Evolutionary conservation across 2,329 filamentous ascomycete genomes (phyloP).

Genomic region (Phaeosphaeria sp.): DNA sequence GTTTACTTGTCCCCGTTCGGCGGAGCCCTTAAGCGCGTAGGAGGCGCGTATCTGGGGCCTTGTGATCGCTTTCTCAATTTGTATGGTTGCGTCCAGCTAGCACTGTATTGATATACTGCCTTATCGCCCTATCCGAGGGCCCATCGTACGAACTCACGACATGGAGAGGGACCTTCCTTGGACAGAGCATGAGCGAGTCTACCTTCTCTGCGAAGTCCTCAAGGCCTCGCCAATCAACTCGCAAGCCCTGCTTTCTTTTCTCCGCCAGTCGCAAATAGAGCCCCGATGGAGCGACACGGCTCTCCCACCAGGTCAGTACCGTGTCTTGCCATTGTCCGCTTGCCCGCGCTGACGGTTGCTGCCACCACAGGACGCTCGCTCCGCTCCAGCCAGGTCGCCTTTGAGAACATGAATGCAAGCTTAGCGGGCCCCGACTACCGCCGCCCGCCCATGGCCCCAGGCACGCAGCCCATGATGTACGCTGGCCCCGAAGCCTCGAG

Average conservation of each 20-base stretch:
- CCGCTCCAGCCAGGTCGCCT: constrained; percentile 46
- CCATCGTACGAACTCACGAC: constrained; percentile 23
- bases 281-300: constrained; percentile 59
- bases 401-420: constrained; percentile 35
- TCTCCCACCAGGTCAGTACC: constrained; percentile 56
- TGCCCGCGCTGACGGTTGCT: constrained; percentile 15
- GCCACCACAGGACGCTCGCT: constrained; percentile 42
- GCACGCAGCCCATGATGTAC: constrained; percentile 34
- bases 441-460: constrained; percentile 34
- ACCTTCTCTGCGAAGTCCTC: constrained; percentile 60
- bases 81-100: constrained; percentile 42
- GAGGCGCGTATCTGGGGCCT: constrained; percentile 33
- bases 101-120: constrained; percentile 37
- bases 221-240: constrained; percentile 55
- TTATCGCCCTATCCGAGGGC: constrained; percentile 35
- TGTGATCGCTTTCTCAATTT: constrained; percentile 44
- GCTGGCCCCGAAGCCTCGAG: constrained; percentile 41
- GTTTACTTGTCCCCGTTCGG: constrained; percentile 35
- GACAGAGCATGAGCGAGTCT: constrained; percentile 57
- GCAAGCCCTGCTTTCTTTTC: constrained; percentile 52
- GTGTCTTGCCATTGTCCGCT: background rate
- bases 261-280: constrained; percentile 52
- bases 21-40: constrained; percentile 33
- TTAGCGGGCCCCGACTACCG: constrained; percentile 36
- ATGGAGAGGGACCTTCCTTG: constrained; percentile 54